Evolutionary conservation across 2,329 filamentous ascomycete genomes (phyloP).

Genomic region (Lecanicillium sp.): DNA sequence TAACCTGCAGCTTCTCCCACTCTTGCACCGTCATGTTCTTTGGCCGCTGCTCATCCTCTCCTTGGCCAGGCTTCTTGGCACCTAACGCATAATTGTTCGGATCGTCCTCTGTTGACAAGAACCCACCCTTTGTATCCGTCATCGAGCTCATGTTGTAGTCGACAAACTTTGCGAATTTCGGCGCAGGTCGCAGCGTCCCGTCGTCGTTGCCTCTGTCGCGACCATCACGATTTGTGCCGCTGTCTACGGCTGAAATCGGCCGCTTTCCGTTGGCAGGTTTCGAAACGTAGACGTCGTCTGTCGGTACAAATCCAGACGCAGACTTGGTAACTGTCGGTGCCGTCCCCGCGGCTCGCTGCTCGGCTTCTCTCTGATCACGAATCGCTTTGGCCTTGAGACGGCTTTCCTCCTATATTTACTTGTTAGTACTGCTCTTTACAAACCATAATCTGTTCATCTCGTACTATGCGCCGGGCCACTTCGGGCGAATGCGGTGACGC

Average conservation of each 20-base stretch:
- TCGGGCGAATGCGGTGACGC: conserved; percentile 45
- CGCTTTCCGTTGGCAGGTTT: conserved; percentile 53
- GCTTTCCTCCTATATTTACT: conserved; percentile 62
- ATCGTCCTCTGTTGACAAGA: conserved; percentile 84
- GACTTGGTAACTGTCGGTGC: conserved; percentile 36
- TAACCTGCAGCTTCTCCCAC: conserved; percentile 78
- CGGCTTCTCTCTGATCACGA: conserved; percentile 63
- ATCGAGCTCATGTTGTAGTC: conserved; percentile 98
- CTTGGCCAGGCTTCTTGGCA: conserved; percentile 27
- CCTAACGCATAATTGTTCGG: conserved; percentile 72
- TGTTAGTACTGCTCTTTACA: conserved; percentile 10
- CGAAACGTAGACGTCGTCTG: conserved; percentile 51
- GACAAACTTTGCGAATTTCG: conserved; percentile 88
- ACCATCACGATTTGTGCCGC: conserved; percentile 62
- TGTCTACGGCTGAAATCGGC: conserved; percentile 45
- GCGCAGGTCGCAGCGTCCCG: conserved; percentile 59
- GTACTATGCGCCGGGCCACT: conserved; percentile 45
- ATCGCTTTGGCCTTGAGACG: conserved; percentile 83
- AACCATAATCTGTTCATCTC: conserved; percentile 13
- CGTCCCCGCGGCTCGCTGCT: conserved; percentile 37
- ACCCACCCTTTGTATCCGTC: conserved; percentile 96
- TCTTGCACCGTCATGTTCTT: conserved; percentile 83
- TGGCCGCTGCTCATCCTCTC: conserved; percentile 53
- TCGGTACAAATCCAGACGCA: conserved; percentile 63
- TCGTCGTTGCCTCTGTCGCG: conserved; percentile 40